Conservation (phyloP, 164 flowering plant species). For the Taxillus chinensis region DNA sequence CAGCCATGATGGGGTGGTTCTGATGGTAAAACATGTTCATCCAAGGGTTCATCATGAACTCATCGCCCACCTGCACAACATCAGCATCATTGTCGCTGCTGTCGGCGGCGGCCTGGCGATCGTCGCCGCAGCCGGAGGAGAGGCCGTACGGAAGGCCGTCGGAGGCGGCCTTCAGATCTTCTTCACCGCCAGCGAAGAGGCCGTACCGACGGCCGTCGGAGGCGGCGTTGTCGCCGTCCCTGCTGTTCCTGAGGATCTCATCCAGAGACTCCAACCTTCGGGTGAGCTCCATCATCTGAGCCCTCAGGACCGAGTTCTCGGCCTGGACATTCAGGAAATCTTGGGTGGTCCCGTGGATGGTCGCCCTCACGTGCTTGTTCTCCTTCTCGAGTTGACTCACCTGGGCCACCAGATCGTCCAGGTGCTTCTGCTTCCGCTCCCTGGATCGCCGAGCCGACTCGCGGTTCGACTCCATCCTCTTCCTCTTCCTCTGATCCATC, state of each 20-base stretch:
- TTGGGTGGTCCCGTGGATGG: conserved; percentile 42
- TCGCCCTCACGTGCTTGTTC: conserved; percentile 39
- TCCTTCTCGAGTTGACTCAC: conserved; percentile 42
- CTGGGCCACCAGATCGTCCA: conserved; percentile 63
- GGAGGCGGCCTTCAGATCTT: no score
- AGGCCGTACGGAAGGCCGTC: no score
- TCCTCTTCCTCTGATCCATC: conserved; percentile 59
- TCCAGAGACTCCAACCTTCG: conserved; percentile 57
- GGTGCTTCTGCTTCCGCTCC: conserved; percentile 73
- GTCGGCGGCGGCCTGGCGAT: no score
- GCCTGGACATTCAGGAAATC: conserved; percentile 41
- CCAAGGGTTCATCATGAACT: conserved; percentile 28
- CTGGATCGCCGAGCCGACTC: conserved; percentile 89
- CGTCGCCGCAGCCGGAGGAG: no score
- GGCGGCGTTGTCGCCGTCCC: conserved; percentile 18
- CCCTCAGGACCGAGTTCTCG: conserved; percentile 57
- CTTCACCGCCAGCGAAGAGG: no score
- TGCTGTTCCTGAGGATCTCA: conserved; percentile 41
- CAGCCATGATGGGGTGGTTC: conserved; percentile 46
- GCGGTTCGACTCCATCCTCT: conserved; percentile 81
- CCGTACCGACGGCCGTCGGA: not conserved
- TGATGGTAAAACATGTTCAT: conserved; percentile 16
- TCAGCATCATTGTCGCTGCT: not conserved
- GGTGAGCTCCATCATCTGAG: conserved; percentile 56
- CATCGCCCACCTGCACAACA: conserved; percentile 2